A percentile compares a stretch with the other conserved stretches of the same genome.
Conservation (phyloP, 2,329 filamentous ascomycete species). For the Cercospora zeae-maydis region DNA sequence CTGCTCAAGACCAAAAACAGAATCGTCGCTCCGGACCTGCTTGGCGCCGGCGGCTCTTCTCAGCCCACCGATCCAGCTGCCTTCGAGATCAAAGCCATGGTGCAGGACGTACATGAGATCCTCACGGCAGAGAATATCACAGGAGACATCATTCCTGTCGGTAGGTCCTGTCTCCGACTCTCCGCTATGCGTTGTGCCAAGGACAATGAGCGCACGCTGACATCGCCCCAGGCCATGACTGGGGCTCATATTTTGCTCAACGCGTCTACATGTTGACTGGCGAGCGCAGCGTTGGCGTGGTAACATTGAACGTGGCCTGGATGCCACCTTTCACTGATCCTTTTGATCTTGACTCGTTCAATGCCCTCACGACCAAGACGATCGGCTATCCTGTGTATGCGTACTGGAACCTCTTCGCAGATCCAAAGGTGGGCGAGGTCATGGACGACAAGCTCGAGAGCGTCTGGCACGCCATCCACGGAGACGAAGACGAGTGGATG, state of each 20-base stretch:
- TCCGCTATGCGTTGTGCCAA: not conserved
- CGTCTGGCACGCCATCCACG: conserved; percentile 28
- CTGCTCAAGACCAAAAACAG: conserved; percentile 42
- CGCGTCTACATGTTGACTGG: conserved; percentile 45
- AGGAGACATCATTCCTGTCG: conserved; percentile 24
- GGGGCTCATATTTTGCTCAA: conserved; percentile 41
- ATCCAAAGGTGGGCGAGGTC: conserved; percentile 38
- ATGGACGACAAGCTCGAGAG: conserved; percentile 30
- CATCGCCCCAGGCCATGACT: conserved; percentile 4
- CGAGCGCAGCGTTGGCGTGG: conserved; percentile 40
- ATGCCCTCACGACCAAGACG: conserved; percentile 32
- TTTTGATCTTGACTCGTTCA: conserved; percentile 41
- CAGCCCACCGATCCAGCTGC: conserved; percentile 40
- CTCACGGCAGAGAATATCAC: conserved; percentile 38
- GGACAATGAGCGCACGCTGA: not conserved
- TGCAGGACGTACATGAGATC: conserved; percentile 42
- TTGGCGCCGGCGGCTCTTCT: conserved; percentile 40
- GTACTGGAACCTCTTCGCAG: conserved; percentile 43
- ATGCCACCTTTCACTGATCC: conserved; percentile 32
- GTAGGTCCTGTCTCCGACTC: conserved; percentile 21
- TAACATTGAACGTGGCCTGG: conserved; percentile 46
- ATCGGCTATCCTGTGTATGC: conserved; percentile 40
- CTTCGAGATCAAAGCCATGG: conserved; percentile 40
- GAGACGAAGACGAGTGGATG: conserved; percentile 26
- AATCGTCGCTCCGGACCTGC: conserved; percentile 40